A percentile compares a stretch with the other conserved stretches of the same genome.
These are phyloP conservation scores for Cladobotryum mycophilum DNA, from an alignment of 2,329 filamentous ascomycete species.

Conservation along the genomic window DNA sequence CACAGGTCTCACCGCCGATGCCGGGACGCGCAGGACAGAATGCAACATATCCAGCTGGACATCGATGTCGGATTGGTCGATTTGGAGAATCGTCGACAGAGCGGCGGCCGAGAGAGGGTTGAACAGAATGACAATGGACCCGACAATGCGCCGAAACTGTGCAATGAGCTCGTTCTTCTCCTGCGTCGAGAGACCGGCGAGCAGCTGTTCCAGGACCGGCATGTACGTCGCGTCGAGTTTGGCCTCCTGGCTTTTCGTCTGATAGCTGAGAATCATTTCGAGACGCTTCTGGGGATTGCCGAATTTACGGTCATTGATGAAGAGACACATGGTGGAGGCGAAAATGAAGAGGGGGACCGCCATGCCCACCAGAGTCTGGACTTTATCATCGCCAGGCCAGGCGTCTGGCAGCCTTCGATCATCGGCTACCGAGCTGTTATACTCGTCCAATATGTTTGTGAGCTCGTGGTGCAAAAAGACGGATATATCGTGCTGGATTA, in stretches of 20 bases:
- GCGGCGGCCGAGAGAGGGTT: constrained; percentile 21
- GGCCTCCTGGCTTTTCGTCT: constrained; percentile 1
- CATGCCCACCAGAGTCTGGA: constrained; percentile 19
- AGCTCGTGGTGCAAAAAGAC: constrained; percentile 28
- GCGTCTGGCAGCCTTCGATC: constrained; percentile 12
- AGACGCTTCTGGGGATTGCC: constrained; percentile 17
- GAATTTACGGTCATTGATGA: constrained; percentile 19
- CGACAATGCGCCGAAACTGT: constrained; percentile 20
- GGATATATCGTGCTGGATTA: constrained; percentile 32
- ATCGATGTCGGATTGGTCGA: constrained; percentile 14
- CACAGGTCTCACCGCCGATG: constrained; percentile 11
- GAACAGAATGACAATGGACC: constrained; percentile 21
- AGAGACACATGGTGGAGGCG: constrained; percentile 26
- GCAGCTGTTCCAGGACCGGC: constrained; percentile 7
- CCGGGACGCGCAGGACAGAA: constrained; percentile 25
- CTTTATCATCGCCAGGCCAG: constrained; percentile 22
- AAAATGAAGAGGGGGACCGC: constrained; percentile 31
- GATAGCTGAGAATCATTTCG: constrained; percentile 15
- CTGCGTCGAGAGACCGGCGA: background rate
- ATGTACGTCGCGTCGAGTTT: constrained; percentile 12
- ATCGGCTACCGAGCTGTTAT: constrained; percentile 11
- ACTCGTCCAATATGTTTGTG: constrained; percentile 20
- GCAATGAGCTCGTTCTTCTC: constrained; percentile 7
- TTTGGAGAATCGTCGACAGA: constrained; percentile 19
- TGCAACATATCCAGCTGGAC: constrained; percentile 21